Percentiles rank a stretch among this genome's conserved stretches.
These are phyloP conservation scores for Phalaenopsis equestris DNA, from an alignment of 106 monocot genomes.

Conservation along the genomic window DNA sequence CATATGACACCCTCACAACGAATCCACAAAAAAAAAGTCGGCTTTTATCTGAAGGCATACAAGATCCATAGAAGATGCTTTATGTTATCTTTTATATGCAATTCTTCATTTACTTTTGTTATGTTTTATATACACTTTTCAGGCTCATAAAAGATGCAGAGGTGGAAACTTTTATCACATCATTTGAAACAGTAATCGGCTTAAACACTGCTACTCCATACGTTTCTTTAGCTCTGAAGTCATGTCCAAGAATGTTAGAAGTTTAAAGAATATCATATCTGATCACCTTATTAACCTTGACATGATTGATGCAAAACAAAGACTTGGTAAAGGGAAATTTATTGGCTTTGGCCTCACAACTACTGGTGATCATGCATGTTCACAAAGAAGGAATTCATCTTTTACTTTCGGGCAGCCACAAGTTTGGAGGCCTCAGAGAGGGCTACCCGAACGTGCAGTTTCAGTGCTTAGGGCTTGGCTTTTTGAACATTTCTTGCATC, in stretches of 20 bases:
- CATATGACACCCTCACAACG: background rate
- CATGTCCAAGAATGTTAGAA: slow-evolving; percentile 62
- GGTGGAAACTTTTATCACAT: slow-evolving; percentile 53
- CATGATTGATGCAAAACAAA: slow-evolving; percentile 27
- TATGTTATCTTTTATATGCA: too few species aligned
- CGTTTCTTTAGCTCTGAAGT: slow-evolving; percentile 41
- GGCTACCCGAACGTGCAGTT: slow-evolving; percentile 82
- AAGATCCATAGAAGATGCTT: too few species aligned
- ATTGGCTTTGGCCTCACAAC: slow-evolving; percentile 18
- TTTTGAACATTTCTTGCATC: slow-evolving; percentile 93
- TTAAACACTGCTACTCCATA: slow-evolving; percentile 71
- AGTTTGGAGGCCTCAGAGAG: slow-evolving; percentile 84
- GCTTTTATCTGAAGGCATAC: too few species aligned
- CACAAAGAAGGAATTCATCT: background rate
- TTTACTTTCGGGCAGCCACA: slow-evolving; percentile 33
- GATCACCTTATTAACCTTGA: slow-evolving; percentile 34
- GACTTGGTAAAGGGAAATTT: slow-evolving; percentile 20
- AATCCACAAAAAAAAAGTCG: background rate
- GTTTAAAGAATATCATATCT: slow-evolving; percentile 52
- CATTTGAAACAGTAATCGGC: slow-evolving; percentile 79
- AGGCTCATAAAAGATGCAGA: slow-evolving; percentile 79
- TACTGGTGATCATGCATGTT: background rate
- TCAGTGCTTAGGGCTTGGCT: slow-evolving; percentile 82
- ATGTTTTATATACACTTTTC: too few species aligned
- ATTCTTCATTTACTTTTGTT: too few species aligned